These are phyloP conservation scores for Acidiella bohemica DNA, from an alignment of 495 filamentous ascomycete genomes.

Conservation along the genomic window DNA sequence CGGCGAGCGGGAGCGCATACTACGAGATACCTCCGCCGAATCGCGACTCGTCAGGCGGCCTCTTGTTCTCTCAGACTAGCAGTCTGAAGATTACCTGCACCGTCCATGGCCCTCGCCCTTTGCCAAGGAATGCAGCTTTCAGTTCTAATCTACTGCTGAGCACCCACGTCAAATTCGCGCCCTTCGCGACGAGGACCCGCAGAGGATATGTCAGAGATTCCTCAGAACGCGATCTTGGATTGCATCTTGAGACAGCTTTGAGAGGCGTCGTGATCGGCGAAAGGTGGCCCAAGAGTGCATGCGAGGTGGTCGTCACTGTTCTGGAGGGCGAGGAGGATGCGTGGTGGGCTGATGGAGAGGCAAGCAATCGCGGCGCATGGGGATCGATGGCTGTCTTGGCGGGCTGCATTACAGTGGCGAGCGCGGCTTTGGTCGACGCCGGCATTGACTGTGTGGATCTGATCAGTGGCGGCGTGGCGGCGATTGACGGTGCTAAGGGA, in stretches of 20 bases:
- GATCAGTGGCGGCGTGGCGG: slow-evolving; percentile 78
- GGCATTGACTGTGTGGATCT: slow-evolving; percentile 92
- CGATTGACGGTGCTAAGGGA: slow-evolving; percentile 35
- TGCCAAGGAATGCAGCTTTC: slow-evolving; percentile 79
- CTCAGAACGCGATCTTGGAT: slow-evolving; percentile 75
- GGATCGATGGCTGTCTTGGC: slow-evolving; percentile 82
- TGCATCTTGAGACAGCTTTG: slow-evolving; percentile 82
- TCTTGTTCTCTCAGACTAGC: slow-evolving; percentile 44
- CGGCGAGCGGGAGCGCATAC: slow-evolving; percentile 88
- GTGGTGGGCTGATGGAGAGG: slow-evolving; percentile 17
- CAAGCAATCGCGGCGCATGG: slow-evolving; percentile 35
- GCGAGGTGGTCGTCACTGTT: slow-evolving; percentile 83
- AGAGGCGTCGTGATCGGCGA: slow-evolving; percentile 80
- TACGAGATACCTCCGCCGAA: slow-evolving; percentile 55
- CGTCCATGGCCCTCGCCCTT: slow-evolving; percentile 82
- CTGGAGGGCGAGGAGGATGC: slow-evolving; percentile 65
- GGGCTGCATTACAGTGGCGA: slow-evolving; percentile 85
- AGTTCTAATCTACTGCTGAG: slow-evolving; percentile 80
- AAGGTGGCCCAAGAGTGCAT: slow-evolving; percentile 90
- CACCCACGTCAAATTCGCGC: slow-evolving; percentile 88
- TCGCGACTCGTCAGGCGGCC: slow-evolving; percentile 22
- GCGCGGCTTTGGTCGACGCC: slow-evolving; percentile 89
- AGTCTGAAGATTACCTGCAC: slow-evolving; percentile 75
- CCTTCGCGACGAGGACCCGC: slow-evolving; percentile 72
- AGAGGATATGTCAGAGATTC: slow-evolving; percentile 78